A percentile compares a stretch with the other conserved stretches of the same genome.
Evolutionary conservation across 108 stramenopile species (phyloP).

Genomic region (Fistulifera solaris): DNA sequence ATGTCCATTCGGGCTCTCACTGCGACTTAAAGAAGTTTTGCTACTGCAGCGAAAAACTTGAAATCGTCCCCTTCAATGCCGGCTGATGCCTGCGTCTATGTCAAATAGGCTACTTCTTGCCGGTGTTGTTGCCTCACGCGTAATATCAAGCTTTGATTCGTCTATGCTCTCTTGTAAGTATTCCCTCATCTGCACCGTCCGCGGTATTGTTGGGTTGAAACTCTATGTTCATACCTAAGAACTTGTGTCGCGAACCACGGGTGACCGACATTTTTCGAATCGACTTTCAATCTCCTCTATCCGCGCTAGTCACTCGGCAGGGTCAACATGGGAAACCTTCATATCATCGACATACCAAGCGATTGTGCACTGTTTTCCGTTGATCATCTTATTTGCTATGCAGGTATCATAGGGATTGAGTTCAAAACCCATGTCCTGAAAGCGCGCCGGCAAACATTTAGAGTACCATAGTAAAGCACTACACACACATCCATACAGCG

Average conservation of each 20-base stretch:
- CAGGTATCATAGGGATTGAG: slow-evolving; percentile 43
- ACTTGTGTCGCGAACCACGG: slow-evolving; percentile 29
- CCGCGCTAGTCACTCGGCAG: no score
- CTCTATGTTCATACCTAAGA: slow-evolving; percentile 16
- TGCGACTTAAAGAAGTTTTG: slow-evolving; percentile 23
- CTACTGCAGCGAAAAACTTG: slow-evolving; percentile 1
- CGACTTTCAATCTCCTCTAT: slow-evolving; percentile 1
- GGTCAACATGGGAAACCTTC: slow-evolving; percentile 27
- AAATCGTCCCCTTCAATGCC: background rate
- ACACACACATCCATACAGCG: slow-evolving; percentile 24
- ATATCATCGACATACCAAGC: slow-evolving; percentile 45
- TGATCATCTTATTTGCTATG: slow-evolving; percentile 30
- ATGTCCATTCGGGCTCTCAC: slow-evolving; percentile 32
- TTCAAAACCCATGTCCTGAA: slow-evolving; percentile 24
- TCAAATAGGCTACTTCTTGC: slow-evolving; percentile 27
- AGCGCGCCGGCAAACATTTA: slow-evolving; percentile 4
- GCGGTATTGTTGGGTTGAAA: slow-evolving; percentile 5
- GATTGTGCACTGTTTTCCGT: slow-evolving; percentile 28
- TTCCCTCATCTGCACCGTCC: slow-evolving; percentile 15
- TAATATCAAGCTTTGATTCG: slow-evolving; percentile 1
- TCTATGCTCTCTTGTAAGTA: slow-evolving; percentile 17
- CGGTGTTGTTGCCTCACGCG: slow-evolving; percentile 15
- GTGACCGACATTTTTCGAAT: slow-evolving; percentile 14
- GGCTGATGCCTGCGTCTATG: slow-evolving; percentile 5
- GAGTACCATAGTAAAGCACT: slow-evolving; percentile 21